A percentile compares a stretch with the other conserved stretches of the same genome.
phyloP scores from a whole-genome alignment of 495 filamentous ascomycete species.

The Lepidopterella palustris region DNA sequence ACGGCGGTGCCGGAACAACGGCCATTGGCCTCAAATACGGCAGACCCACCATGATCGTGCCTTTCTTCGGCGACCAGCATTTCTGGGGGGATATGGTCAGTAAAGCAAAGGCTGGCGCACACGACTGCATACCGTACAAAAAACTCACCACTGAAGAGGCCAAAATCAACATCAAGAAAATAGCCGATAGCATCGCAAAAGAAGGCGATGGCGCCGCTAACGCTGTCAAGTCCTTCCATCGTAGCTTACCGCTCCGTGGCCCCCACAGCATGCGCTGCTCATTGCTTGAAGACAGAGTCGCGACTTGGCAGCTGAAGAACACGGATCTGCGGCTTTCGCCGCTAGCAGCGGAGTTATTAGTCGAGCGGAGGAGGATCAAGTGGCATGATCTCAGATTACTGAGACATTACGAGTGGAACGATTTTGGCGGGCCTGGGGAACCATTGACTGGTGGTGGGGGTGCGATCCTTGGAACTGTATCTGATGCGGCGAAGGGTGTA shows the following conservation, averaged over 20 bases:
- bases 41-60: constrained; percentile 38
- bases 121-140: constrained; percentile 65
- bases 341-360: constrained; percentile 58
- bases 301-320: constrained; percentile 60
- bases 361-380: constrained; percentile 51
- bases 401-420: constrained; percentile 69
- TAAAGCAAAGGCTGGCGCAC: constrained; percentile 57
- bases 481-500: constrained; percentile 50
- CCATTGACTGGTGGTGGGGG: constrained; percentile 59
- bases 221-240: constrained; percentile 65
- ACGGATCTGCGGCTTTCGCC: constrained; percentile 54
- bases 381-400: constrained; percentile 60
- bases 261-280: constrained; percentile 60
- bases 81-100: constrained; percentile 79
- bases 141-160: constrained; percentile 57
- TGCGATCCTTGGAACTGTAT: constrained; percentile 49
- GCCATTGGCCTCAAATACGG: constrained; percentile 36
- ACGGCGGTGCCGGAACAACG: constrained; percentile 39
- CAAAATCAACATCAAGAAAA: constrained; percentile 47
- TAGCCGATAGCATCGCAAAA: constrained; percentile 54
- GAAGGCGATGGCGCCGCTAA: constrained; percentile 72
- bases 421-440: constrained; percentile 71
- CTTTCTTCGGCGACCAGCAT: constrained; percentile 50
- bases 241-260: constrained; percentile 50
- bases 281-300: constrained; percentile 56